Evolutionary conservation across 305 asterid genomes (phyloP), one percentile per base, ranked within the genome.

Genomic region (Solanum hybrid): DNA sequence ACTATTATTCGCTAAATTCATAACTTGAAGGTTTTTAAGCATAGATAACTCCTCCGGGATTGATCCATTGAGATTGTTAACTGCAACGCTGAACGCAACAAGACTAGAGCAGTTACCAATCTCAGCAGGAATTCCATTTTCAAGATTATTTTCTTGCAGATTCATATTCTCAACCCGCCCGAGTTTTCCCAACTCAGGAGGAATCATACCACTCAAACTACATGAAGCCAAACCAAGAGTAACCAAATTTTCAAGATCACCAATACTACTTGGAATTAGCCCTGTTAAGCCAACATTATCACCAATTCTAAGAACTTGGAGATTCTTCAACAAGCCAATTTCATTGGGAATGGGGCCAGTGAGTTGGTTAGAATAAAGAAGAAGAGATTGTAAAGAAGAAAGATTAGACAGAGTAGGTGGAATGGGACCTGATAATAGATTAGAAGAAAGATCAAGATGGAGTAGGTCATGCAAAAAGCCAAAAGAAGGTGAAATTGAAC

Each of bases 391-490:
- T 94, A 96, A 91, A 77, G 94, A 92, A 31, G 97, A 91, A 33
- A 96, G 97, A 92, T 94, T 95, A 80, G 98, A 92, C 31, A 97
- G 94, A 91, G 97, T 65, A 91, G 98, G 93, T 95, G 99, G 99
- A 70, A 96, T 96, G 97, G 98, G 96, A 72, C 98, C 99, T 24
- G 98, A 87, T 89, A 96, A 94, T 12, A 12, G 77, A 81, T 97
- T 96, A 70, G 92, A 90, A 85, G 98, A 96, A 79, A 97, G 97
- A 90, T 95, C 94, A 77, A 96, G 98, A 93, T 91, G 97, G 97
- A 95, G 97, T 93, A 97, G 98, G 97, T 95, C 79, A 31, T 91
- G 92, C 45, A 97, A 88, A 20, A 89, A 94, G 90, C 91, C 93
- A 22, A 97, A 88, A 4, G 98, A 90, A 14, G 98, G 96, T 76